Base-by-base conservation (phyloP, 768 basidiomycete genomes). In the Cyathus striatus region DNA sequence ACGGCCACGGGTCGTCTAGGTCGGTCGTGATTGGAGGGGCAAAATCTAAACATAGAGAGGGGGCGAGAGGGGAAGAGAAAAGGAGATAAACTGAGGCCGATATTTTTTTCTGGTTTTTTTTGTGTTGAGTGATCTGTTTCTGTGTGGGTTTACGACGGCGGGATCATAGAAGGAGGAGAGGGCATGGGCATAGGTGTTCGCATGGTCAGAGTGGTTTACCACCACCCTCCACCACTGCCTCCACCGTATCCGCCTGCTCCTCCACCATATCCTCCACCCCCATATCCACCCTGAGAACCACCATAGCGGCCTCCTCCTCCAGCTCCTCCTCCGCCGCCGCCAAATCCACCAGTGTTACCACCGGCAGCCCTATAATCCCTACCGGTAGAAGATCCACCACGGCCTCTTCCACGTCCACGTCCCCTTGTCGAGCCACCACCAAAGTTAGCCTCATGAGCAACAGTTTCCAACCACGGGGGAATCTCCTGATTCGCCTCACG, bases 401-500 rank as follows among this genome's bases (percentile, higher is more conserved):
- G 62, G 18, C 70, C 61, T 35, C 78, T 74, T 30, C 76, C 64
- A 41, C 76, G 64, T 25, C 76, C 63, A 44, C 88, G 75, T n/a
- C 81, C 75, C 35, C 83, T 67, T 1, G 78, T 70, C 22, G 78
- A 69, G 26, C 79, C 70, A 22, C 83, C 73, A 64, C 72, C 84
- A 58, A 88, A 90, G 41, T 86, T 75, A 23, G 78, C 72, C 65
- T 97, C 94, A 43, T 83, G 78, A 4, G 83, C 81, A 46, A 97
- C 82, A 9, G 84, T 80, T 58, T 93, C 89, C 41, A 99, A 73
- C 93, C 94, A 99, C 2, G 59, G 41, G 1, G 96, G 96, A 44
- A 93, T 87, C 39, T 95, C 92, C 61, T 96, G 93, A 62, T 97
- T 94, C 39, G 95, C 94, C 66, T 99, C 95, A 41, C 89, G 80